phyloP scores from a whole-genome alignment of 441 rosid genomes.

The Kokia cookei region DNA sequence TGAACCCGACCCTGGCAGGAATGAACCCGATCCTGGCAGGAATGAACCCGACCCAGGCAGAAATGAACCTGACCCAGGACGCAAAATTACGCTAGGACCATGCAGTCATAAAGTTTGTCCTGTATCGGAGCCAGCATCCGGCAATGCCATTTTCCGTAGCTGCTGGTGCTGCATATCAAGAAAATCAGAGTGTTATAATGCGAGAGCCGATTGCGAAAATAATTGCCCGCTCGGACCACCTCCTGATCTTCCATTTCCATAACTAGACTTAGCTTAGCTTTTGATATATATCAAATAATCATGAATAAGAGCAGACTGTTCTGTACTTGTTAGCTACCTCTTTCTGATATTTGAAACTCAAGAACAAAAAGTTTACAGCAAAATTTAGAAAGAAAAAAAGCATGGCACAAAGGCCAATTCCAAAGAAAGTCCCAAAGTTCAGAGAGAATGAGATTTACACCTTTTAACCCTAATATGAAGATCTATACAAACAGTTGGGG shows the following conservation, averaged over 20 bases:
- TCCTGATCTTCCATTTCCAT: not conserved
- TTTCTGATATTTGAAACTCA: not conserved
- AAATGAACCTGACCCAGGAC: not conserved
- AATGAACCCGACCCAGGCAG: too few species aligned
- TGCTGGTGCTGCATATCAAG: not conserved
- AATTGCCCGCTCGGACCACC: not conserved
- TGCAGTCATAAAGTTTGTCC: not conserved
- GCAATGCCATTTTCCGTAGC: too few species aligned
- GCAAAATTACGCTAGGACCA: not conserved
- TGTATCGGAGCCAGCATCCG: not conserved
- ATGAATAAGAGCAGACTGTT: not conserved
- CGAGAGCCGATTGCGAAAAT: too few species aligned
- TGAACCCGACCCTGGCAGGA: too few species aligned
- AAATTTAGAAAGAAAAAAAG: conserved; percentile 10
- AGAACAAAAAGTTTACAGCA: not conserved
- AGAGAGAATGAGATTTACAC: conserved; percentile 19
- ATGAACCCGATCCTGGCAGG: too few species aligned
- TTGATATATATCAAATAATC: not conserved
- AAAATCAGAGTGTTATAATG: not conserved
- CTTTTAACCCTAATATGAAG: conserved; percentile 5
- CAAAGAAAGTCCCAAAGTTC: not conserved
- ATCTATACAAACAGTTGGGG: conserved; percentile 31
- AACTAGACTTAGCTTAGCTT: not conserved
- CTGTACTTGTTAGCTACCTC: not conserved
- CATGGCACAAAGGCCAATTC: not conserved